These are phyloP conservation scores for Coniferiporia weirii DNA, from an alignment of 1,284 basidiomycete species.

Conservation along the genomic window DNA sequence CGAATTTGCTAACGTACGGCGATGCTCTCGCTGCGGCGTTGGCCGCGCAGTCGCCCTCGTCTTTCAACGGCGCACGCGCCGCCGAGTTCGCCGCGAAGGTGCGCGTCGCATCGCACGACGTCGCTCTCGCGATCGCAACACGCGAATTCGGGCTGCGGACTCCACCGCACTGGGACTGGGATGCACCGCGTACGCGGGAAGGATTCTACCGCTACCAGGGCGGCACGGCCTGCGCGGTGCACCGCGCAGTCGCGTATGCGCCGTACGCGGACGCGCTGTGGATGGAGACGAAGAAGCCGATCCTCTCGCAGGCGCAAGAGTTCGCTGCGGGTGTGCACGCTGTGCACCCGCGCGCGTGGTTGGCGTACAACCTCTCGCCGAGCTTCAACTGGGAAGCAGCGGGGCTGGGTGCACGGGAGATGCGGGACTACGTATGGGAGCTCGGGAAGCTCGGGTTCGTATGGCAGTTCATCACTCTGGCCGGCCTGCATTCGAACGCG, in stretches of 20 bases:
- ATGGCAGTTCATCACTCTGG: slow-evolving; percentile 99
- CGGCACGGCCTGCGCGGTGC: slow-evolving; percentile 91
- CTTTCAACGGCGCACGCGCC: slow-evolving; percentile 32
- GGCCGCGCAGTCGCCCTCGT: slow-evolving; percentile 54
- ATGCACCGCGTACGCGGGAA: slow-evolving; percentile 89
- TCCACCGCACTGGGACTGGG: slow-evolving; percentile 88
- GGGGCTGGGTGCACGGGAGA: slow-evolving; percentile 79
- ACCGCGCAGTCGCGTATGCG: slow-evolving; percentile 89
- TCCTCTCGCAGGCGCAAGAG: slow-evolving; percentile 88
- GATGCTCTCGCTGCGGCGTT: slow-evolving; percentile 73
- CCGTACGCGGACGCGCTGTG: slow-evolving; percentile 90
- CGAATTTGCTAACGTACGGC: slow-evolving; percentile 78
- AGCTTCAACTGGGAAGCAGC: slow-evolving; percentile 94
- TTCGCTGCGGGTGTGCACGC: slow-evolving; percentile 87
- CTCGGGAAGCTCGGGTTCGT: slow-evolving; percentile 89
- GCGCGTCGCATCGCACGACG: slow-evolving; percentile 61
- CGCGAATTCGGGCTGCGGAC: slow-evolving; percentile 73
- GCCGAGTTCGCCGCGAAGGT: slow-evolving; percentile 59
- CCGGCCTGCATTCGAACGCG: slow-evolving; percentile 93
- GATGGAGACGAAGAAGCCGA: slow-evolving; percentile 99
- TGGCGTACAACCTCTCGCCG: slow-evolving; percentile 91
- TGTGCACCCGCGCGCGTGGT: slow-evolving; percentile 81
- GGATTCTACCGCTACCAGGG: slow-evolving; percentile 97
- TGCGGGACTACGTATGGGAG: slow-evolving; percentile 91
- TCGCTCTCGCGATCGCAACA: slow-evolving; percentile 74